Evolutionary conservation across 2,329 filamentous ascomycete genomes (phyloP).

Genomic region (Trichothecium roseum): DNA sequence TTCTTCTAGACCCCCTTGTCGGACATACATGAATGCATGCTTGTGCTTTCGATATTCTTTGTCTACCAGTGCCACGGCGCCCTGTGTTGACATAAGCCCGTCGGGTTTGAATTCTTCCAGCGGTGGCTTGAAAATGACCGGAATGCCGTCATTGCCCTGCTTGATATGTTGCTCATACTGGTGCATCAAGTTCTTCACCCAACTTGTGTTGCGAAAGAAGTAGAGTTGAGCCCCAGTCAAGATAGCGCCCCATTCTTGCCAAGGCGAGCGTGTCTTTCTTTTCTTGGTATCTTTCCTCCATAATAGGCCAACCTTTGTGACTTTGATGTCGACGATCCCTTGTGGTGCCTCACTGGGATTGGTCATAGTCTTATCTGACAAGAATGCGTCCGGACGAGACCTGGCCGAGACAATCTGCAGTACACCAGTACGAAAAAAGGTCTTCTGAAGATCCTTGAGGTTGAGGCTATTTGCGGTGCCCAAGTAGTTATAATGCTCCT

Average conservation of each 20-base stretch:
- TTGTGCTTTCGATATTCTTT: constrained; percentile 89
- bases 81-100: constrained; percentile 83
- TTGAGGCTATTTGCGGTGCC: constrained; percentile 69
- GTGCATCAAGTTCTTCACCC: constrained; percentile 83
- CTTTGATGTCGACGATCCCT: constrained; percentile 92
- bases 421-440: constrained; percentile 84
- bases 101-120: constrained; percentile 90
- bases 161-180: constrained; percentile 79
- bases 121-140: constrained; percentile 83
- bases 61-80: constrained; percentile 81
- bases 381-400: constrained; percentile 90
- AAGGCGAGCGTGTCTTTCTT: constrained; percentile 87
- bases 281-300: constrained; percentile 95
- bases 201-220: constrained; percentile 86
- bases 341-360: constrained; percentile 82
- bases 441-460: constrained; percentile 70
- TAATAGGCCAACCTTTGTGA: constrained; percentile 87
- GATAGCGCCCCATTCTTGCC: constrained; percentile 98
- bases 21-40: constrained; percentile 83
- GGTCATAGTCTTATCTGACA: constrained; percentile 73
- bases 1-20: constrained; percentile 80
- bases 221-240: constrained; percentile 95
- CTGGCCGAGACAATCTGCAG: constrained; percentile 91
- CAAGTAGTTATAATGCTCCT: constrained; percentile 84
- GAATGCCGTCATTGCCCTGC: constrained; percentile 61